Conservation (phyloP, 352 stramenopile genomes). For the Globisporangium lucens region DNA sequence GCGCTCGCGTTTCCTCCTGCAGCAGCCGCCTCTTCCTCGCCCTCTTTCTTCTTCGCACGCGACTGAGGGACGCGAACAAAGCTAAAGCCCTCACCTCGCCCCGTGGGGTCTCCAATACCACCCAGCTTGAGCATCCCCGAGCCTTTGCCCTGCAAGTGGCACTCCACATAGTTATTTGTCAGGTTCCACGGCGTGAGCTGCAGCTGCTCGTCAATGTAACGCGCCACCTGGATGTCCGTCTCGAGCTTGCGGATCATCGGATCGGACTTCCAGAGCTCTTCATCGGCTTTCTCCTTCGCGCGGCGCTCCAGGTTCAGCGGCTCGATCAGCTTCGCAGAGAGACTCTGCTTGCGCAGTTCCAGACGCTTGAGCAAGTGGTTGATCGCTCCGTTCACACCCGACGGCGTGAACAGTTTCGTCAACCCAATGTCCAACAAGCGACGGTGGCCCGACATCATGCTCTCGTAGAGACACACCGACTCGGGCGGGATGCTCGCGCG, state of each 20-base stretch:
- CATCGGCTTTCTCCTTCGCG: conserved; percentile 56
- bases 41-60: conserved; percentile 80
- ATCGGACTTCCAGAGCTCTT: conserved; percentile 73
- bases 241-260: conserved; percentile 67
- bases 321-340: conserved; percentile 51
- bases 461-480: conserved; percentile 83
- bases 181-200: conserved; percentile 83
- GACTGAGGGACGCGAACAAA: conserved; percentile 79
- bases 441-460: conserved; percentile 84
- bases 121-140: conserved; percentile 77
- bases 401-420: conserved; percentile 77
- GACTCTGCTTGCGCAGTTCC: conserved; percentile 55
- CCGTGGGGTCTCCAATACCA: conserved; percentile 78
- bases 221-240: conserved; percentile 76
- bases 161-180: conserved; percentile 86
- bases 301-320: conserved; percentile 47
- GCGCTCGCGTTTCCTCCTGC: conserved; percentile 34
- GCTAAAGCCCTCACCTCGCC: conserved; percentile 81
- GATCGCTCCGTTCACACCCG: conserved; percentile 69
- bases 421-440: conserved; percentile 74
- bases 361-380: conserved; percentile 71
- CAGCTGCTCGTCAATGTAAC: conserved; percentile 78
- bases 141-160: conserved; percentile 81
- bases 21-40: conserved; percentile 48
- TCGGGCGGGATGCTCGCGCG: conserved; percentile 70